Conservation (phyloP, 805 yeast species). For the Scheffersomyces stipitis region DNA sequence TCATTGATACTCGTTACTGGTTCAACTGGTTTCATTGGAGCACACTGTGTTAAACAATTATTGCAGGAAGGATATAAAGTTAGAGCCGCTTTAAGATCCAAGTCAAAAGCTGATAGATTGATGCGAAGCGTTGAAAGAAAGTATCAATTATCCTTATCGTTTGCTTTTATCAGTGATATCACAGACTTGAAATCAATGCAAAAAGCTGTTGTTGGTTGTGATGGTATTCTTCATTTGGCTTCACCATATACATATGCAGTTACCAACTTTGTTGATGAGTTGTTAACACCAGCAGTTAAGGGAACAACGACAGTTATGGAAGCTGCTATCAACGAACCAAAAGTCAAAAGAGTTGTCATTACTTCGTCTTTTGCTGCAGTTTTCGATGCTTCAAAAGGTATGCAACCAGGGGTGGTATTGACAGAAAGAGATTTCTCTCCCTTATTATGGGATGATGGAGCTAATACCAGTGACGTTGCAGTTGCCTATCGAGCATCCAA, state of each 20-base stretch:
- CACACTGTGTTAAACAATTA: no score
- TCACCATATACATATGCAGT: constrained; percentile 5
- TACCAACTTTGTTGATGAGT: constrained; percentile 4
- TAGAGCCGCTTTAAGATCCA: no score
- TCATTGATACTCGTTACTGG: no score
- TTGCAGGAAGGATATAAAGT: no score
- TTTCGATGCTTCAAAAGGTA: constrained; percentile 16
- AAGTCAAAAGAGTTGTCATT: constrained; percentile 4
- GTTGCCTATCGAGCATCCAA: no score
- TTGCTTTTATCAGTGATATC: no score
- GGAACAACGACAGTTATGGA: constrained; percentile 5
- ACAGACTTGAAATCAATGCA: no score
- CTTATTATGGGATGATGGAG: not conserved
- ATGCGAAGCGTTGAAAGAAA: no score
- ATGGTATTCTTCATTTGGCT: constrained; percentile 8
- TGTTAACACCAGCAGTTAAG: constrained; percentile 7
- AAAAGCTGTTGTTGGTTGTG: no score
- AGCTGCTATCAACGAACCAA: constrained; percentile 1
- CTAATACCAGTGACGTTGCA: constrained; percentile 4
- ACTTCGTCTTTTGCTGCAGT: constrained; percentile 10
- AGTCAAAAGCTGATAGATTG: no score
- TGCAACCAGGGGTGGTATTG: constrained; percentile 9
- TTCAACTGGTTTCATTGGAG: no score
- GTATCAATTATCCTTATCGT: no score
- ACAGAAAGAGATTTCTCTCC: constrained; percentile 3